Base-by-base conservation (phyloP, 2,329 filamentous ascomycete species). In the Penicillium brasilianum region DNA sequence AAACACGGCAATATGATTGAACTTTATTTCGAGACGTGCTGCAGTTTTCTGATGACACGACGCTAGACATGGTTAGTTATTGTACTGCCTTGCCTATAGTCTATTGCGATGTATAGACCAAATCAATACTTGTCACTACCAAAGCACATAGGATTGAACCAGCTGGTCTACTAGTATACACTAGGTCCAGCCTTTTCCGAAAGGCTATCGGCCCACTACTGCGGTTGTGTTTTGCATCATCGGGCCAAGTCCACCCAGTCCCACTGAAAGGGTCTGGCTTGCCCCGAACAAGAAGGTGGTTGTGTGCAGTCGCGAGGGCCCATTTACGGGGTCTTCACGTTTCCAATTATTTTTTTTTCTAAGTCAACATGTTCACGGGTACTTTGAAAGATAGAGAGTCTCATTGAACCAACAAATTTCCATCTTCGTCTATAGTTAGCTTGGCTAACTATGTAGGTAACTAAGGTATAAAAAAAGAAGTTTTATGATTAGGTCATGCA, bases 271-370 rank as follows among this genome's bases (percentile, higher is more conserved):
- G 28, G 44, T 30, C 58, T 49, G 56, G 49, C 22, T 67, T 59
- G 37, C 66, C 66, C 66, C 37, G 22, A 69, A 60, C 20, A 61
- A 66, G 68, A 70, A 70, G 68, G 68, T 70, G 65, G 62, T 65
- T 68, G 53, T 46, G 41, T 60, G 50, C 34, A 39, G 49, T 18
- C 18, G 22, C 20, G 28, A 34, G 14, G 36, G 36, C n/a, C n/a
- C n/a, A n/a, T n/a, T n/a, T n/a, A n/a, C 18, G 36, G 30, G 6
- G 25, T 28, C 25, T 28, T 28, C 25, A 28, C 25, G 6, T 28
- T 44, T 48, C n/a, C 43, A 43, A 50, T 18, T 52, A 60, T 51
- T 60, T 55, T 57, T 25, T n/a, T n/a, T n/a, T n/a, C n/a, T n/a
- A n/a, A 56, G 59, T 41, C 43, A 16, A 9, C 6, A 48, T 30